phyloP scores from a whole-genome alignment of 23 red algal species.

The Gracilaria gracilis region DNA sequence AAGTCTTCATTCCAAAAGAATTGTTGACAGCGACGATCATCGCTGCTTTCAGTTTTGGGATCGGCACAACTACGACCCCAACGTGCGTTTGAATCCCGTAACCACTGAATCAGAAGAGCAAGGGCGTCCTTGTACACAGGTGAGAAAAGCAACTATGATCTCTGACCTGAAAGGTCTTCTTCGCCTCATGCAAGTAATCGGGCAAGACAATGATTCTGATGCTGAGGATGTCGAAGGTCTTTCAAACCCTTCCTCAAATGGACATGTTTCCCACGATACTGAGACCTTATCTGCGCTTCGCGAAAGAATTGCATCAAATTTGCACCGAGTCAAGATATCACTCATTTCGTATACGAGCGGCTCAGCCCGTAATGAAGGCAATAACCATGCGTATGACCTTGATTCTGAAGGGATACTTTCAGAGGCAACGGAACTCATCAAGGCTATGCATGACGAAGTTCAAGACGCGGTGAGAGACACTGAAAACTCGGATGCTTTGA shows the following conservation, averaged over 20 bases:
- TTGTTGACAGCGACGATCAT: slow-evolving; percentile 62
- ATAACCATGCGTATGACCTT: neutral
- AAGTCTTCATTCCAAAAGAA: slow-evolving; percentile 18
- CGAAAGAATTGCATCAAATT: slow-evolving; percentile 20
- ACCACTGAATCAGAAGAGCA: slow-evolving; percentile 13
- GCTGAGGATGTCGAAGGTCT: neutral
- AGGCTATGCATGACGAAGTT: slow-evolving; percentile 27
- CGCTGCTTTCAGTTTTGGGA: slow-evolving; percentile 71
- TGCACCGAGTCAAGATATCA: neutral
- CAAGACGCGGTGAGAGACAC: neutral
- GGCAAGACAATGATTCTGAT: neutral
- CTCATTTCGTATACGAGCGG: slow-evolving; percentile 15
- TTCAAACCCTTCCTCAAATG: neutral
- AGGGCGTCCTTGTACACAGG: slow-evolving; percentile 18
- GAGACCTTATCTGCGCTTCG: slow-evolving; percentile 2
- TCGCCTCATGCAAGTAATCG: slow-evolving; percentile 18
- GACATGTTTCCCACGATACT: neutral
- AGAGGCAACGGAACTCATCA: neutral
- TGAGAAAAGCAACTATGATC: slow-evolving; percentile 11
- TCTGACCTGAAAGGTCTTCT: slow-evolving; percentile 36
- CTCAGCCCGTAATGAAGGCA: neutral
- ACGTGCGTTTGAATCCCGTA: slow-evolving; percentile 20
- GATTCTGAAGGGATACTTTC: slow-evolving; percentile 6
- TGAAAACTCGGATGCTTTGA: neutral
- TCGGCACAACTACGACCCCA: slow-evolving; percentile 16